Conservation (phyloP, 2,329 filamentous ascomycete species). For the Botrytis medusae region DNA sequence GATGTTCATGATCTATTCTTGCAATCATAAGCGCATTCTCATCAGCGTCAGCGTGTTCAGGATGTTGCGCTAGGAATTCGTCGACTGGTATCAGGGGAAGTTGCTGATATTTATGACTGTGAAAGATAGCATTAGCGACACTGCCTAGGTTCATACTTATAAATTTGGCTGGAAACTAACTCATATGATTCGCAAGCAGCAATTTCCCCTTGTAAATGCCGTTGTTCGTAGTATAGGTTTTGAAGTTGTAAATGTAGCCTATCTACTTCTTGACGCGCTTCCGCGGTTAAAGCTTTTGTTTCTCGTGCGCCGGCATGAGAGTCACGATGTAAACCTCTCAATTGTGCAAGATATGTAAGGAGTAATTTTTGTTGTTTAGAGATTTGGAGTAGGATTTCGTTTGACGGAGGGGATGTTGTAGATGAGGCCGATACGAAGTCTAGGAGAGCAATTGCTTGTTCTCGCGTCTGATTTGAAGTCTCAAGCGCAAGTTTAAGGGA, state of each 20-base stretch:
- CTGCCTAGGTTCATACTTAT: neutral
- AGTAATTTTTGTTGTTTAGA: constrained; percentile 79
- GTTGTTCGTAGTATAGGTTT: constrained; percentile 95
- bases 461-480: constrained; percentile 70
- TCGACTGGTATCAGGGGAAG: constrained; percentile 82
- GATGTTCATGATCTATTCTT: constrained; percentile 86
- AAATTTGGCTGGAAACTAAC: constrained; percentile 53
- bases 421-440: constrained; percentile 57
- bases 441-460: constrained; percentile 68
- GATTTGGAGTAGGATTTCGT: constrained; percentile 56
- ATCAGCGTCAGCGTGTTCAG: constrained; percentile 69
- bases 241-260: constrained; percentile 87
- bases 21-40: constrained; percentile 85
- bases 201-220: constrained; percentile 88
- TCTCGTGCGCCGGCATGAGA: constrained; percentile 79
- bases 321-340: constrained; percentile 79
- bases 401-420: constrained; percentile 46
- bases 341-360: constrained; percentile 72
- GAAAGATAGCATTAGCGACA: constrained; percentile 8
- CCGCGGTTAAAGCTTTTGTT: constrained; percentile 82
- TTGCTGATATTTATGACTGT: constrained; percentile 80
- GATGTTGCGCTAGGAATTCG: constrained; percentile 74
- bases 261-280: constrained; percentile 88
- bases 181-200: constrained; percentile 87
- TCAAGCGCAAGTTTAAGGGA: constrained; percentile 67